Conservation (phyloP, 2,329 filamentous ascomycete species). For the Cercospora sp. region DNA sequence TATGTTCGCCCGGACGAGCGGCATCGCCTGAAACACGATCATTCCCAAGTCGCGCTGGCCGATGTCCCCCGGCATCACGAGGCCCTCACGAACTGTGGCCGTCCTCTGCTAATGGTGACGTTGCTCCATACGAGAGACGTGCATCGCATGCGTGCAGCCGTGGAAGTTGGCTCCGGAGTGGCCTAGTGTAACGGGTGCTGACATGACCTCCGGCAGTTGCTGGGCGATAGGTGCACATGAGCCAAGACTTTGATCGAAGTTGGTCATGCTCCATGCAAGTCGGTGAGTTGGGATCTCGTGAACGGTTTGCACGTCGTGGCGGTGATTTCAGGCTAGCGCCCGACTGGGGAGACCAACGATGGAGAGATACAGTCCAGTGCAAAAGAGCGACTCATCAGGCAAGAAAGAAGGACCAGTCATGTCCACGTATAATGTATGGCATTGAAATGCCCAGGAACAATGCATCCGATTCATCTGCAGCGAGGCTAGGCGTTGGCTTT, state of each 20-base stretch:
- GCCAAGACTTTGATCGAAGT: neutral
- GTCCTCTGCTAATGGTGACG: neutral
- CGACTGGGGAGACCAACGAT: neutral
- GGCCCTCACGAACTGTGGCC: neutral
- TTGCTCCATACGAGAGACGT: slow-evolving; percentile 6
- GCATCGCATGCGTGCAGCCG: neutral
- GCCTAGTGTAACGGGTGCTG: neutral
- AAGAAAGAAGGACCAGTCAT: neutral
- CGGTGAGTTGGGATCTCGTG: slow-evolving; percentile 5
- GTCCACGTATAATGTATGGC: neutral
- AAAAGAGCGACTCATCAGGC: neutral
- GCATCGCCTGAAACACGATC: neutral
- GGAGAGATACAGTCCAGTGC: neutral
- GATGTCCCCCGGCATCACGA: neutral
- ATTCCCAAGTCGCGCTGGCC: neutral
- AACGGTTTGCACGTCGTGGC: slow-evolving; percentile 1
- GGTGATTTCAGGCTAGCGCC: neutral
- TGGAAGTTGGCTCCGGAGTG: neutral
- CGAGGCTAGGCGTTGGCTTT: neutral
- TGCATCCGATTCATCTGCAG: neutral
- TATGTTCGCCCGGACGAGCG: neutral
- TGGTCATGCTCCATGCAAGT: slow-evolving; percentile 7
- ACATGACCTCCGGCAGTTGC: slow-evolving; percentile 6
- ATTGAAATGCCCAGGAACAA: neutral
- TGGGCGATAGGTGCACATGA: slow-evolving; percentile 7